Evolutionary conservation across 2,329 filamentous ascomycete species (phyloP).

Genomic region (Alternaria sp.): DNA sequence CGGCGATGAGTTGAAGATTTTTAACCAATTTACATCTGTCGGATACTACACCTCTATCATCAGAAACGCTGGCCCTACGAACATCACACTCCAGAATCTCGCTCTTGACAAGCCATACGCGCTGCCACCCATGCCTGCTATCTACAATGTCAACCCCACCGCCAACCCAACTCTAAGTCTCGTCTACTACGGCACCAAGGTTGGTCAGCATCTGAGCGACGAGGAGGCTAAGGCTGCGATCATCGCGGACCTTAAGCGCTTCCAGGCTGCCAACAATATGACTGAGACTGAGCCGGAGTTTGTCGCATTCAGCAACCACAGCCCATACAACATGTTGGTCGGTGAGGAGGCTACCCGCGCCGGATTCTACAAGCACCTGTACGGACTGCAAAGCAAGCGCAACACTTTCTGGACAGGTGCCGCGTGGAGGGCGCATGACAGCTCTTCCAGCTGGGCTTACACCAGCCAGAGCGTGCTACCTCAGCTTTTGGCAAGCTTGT

Average conservation of each 20-base stretch:
- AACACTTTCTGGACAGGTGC: conserved; percentile 36
- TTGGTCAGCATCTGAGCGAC: conserved; percentile 19
- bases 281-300: conserved; percentile 24
- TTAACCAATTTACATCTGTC: conserved; percentile 50
- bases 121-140: conserved; percentile 43
- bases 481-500: conserved; percentile 23
- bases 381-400: conserved; percentile 32
- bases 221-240: conserved; percentile 28
- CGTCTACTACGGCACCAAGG: conserved; percentile 29
- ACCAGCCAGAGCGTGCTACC: conserved; percentile 52
- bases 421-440: conserved; percentile 30
- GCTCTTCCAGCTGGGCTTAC: conserved; percentile 28
- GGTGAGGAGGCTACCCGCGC: conserved; percentile 20
- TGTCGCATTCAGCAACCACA: conserved; percentile 36
- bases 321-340: conserved; percentile 33
- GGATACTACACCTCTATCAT: conserved; percentile 54
- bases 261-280: conserved; percentile 16
- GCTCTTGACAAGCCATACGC: conserved; percentile 37
- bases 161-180: conserved; percentile 19
- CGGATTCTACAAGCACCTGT: conserved; percentile 34
- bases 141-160: conserved; percentile 38
- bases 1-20: conserved; percentile 45
- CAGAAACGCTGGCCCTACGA: conserved; percentile 48
- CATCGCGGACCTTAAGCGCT: conserved; percentile 23
- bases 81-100: conserved; percentile 37